Percentiles rank a stretch among this genome's conserved stretches.
Evolutionary conservation across 23 red algal genomes (phyloP).

Genomic region (Gracilaria gracilis): DNA sequence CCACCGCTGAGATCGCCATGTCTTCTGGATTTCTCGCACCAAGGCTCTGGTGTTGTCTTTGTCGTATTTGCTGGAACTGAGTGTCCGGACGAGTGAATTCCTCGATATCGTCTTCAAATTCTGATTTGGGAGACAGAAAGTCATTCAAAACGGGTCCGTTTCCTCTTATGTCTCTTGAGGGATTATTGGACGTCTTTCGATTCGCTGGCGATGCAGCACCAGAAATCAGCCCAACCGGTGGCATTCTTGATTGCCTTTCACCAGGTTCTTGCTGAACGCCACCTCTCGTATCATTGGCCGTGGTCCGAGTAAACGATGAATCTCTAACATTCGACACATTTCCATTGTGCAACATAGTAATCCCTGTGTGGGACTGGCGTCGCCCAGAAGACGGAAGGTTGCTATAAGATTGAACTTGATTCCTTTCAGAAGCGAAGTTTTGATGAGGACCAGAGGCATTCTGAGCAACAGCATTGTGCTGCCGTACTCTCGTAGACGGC

Average conservation of each 20-base stretch:
- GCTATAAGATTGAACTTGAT: neutral
- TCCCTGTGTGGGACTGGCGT: neutral
- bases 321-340: neutral
- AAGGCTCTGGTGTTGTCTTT: neutral
- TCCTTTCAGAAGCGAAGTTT: neutral
- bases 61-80: neutral
- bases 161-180: neutral
- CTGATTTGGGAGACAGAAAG: conserved; percentile 26
- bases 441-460: neutral
- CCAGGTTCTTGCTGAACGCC: neutral
- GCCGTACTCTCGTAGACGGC: neutral
- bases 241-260: neutral
- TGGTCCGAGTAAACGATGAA: neutral
- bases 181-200: neutral
- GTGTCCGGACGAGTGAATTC: conserved; percentile 48
- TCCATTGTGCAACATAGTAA: neutral
- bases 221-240: neutral
- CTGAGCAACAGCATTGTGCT: neutral
- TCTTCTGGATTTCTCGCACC: neutral
- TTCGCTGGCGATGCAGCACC: neutral
- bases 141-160: conserved; percentile 36
- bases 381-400: neutral
- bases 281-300: neutral
- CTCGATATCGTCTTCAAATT: conserved; percentile 36
- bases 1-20: neutral